These are phyloP conservation scores for Elongisporangium senticosum DNA, from an alignment of 352 stramenopile genomes.

Conservation along the genomic window DNA sequence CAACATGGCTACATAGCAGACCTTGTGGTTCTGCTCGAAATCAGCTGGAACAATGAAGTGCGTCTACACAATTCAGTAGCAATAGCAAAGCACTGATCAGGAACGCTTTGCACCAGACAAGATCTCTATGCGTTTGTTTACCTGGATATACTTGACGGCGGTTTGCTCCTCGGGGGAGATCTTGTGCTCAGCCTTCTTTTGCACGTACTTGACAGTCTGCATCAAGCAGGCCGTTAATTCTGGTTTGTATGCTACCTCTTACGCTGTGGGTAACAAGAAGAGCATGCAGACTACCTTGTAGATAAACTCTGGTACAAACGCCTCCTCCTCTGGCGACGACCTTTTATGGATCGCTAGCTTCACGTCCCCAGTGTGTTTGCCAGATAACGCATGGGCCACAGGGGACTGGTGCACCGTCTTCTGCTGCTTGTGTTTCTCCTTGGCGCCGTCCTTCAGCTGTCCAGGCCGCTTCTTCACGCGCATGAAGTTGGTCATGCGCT, in stretches of 20 bases:
- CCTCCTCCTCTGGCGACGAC: constrained; percentile 18
- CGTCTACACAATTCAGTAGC: constrained; percentile 16
- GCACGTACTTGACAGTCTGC: constrained; percentile 51
- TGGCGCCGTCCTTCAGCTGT: constrained; percentile 17
- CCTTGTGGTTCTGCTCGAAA: constrained; percentile 45
- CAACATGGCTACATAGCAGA: constrained; percentile 5
- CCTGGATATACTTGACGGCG: constrained; percentile 49
- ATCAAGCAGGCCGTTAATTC: background rate
- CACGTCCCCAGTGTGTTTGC: background rate
- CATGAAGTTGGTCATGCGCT: constrained; percentile 69
- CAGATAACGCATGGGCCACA: background rate
- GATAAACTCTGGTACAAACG: constrained; percentile 50
- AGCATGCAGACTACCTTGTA: constrained; percentile 17
- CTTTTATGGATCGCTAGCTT: background rate
- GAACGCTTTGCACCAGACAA: background rate
- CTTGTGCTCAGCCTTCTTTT: constrained; percentile 24
- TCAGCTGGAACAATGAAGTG: constrained; percentile 38
- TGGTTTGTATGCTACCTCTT: background rate
- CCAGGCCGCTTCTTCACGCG: constrained; percentile 16
- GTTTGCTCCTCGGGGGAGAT: constrained; percentile 27
- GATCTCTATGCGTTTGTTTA: constrained; percentile 1
- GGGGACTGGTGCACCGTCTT: constrained; percentile 16
- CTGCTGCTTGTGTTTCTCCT: constrained; percentile 33
- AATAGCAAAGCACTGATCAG: background rate
- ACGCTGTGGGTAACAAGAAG: background rate